phyloP scores from a whole-genome alignment of 164 flowering plant species.

The Sedum album region DNA sequence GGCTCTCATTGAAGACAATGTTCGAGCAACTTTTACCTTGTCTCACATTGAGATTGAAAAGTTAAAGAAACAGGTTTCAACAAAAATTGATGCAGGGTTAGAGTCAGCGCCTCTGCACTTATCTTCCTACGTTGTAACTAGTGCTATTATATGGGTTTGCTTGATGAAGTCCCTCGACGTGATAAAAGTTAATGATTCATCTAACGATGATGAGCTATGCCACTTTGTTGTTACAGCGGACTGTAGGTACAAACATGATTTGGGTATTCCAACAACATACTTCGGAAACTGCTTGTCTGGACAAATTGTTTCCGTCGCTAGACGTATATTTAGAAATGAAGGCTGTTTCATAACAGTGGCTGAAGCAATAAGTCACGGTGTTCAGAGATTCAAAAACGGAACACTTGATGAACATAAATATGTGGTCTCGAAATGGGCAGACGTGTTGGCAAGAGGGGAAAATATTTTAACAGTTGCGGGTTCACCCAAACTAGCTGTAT shows the following conservation, averaged over 20 bases:
- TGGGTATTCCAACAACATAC: slow-evolving; percentile 20
- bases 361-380: slow-evolving; percentile 15
- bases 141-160: slow-evolving; percentile 37
- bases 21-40: slow-evolving; percentile 22
- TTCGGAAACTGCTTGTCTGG: slow-evolving; percentile 24
- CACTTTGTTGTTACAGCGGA: neutral
- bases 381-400: slow-evolving; percentile 14
- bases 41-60: slow-evolving; percentile 13
- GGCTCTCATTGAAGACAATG: neutral
- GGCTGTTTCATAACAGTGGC: slow-evolving; percentile 26
- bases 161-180: slow-evolving; percentile 14
- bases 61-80: slow-evolving; percentile 15
- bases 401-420: slow-evolving; percentile 7
- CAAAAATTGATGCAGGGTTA: neutral
- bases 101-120: neutral
- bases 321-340: slow-evolving; percentile 14
- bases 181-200: neutral
- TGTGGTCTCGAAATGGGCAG: neutral
- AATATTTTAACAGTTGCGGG: slow-evolving; percentile 25
- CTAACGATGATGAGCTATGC: neutral
- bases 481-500: slow-evolving; percentile 30
- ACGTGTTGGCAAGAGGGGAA: neutral
- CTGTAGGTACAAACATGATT: neutral
- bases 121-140: slow-evolving; percentile 24
- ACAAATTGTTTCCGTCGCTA: slow-evolving; percentile 9